Conservation (phyloP, 2,329 filamentous ascomycete genomes). For the Paraphoma chrysanthemicola region DNA sequence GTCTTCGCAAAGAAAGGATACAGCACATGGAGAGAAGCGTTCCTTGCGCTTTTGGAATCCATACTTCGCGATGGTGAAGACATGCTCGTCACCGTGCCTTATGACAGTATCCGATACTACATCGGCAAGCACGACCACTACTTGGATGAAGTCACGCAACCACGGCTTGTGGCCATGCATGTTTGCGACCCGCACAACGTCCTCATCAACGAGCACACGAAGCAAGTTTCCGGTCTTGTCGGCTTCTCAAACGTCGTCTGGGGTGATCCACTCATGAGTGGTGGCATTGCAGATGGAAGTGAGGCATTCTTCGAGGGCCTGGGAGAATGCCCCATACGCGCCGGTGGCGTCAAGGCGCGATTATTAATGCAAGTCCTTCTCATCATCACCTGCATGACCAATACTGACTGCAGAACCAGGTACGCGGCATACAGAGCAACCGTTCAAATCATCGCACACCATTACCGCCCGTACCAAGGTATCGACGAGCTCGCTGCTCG, state of each 20-base stretch:
- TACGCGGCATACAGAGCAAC: constrained; percentile 55
- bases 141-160: constrained; percentile 59
- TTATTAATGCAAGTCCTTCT: constrained; percentile 49
- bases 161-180: constrained; percentile 60
- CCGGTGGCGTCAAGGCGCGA: constrained; percentile 42
- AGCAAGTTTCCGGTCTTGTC: constrained; percentile 57
- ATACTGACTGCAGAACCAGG: constrained; percentile 33
- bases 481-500: constrained; percentile 53
- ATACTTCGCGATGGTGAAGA: constrained; percentile 65
- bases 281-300: constrained; percentile 50
- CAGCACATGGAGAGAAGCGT: constrained; percentile 62
- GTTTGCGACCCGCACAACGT: constrained; percentile 59
- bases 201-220: constrained; percentile 57
- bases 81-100: constrained; percentile 64
- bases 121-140: constrained; percentile 52
- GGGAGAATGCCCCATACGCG: constrained; percentile 45
- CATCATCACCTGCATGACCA: neutral
- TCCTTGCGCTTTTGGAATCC: constrained; percentile 59
- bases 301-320: constrained; percentile 53
- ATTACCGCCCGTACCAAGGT: constrained; percentile 52
- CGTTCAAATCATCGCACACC: constrained; percentile 51
- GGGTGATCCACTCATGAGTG: constrained; percentile 63
- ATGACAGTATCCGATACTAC: constrained; percentile 60
- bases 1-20: constrained; percentile 56
- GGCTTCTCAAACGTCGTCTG: constrained; percentile 63